Conservation (phyloP, 2,329 filamentous ascomycete genomes). For the Arthrobotrys musiformis region DNA sequence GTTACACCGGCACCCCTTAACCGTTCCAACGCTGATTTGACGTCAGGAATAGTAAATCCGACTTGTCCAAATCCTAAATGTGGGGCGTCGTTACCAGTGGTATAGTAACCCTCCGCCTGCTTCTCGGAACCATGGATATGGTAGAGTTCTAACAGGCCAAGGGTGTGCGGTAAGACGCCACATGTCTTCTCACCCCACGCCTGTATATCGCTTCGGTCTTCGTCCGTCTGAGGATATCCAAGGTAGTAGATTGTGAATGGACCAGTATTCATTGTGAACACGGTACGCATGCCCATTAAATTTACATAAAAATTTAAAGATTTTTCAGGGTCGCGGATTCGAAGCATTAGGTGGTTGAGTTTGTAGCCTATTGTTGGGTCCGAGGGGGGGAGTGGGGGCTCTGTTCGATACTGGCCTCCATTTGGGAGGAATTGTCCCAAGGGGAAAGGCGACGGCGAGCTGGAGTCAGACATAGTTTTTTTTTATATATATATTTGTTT, state of each 20-base stretch:
- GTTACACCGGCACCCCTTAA: constrained; percentile 20
- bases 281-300: constrained; percentile 61
- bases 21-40: constrained; percentile 58
- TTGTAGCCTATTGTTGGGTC: constrained; percentile 32
- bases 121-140: constrained; percentile 60
- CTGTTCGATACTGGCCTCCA: constrained; percentile 4
- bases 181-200: constrained; percentile 35
- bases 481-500: too few species aligned
- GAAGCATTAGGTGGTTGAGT: constrained; percentile 61
- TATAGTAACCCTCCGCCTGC: constrained; percentile 55
- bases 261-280: constrained; percentile 62
- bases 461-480: not conserved
- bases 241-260: constrained; percentile 62
- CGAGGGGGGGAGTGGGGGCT: constrained; percentile 14
- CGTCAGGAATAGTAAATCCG: constrained; percentile 62
- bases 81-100: constrained; percentile 60
- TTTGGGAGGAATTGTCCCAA: constrained; percentile 32
- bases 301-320: constrained; percentile 61
- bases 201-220: constrained; percentile 22
- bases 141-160: constrained; percentile 61
- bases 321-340: constrained; percentile 60
- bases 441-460: constrained; percentile 13
- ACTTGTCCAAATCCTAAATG: constrained; percentile 61
- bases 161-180: constrained; percentile 30
- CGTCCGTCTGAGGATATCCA: constrained; percentile 55